Evolutionary conservation across 371 early-diverging fungal species (phyloP), one percentile per base, ranked within the genome.

Genomic region (Circinella umbellata): DNA sequence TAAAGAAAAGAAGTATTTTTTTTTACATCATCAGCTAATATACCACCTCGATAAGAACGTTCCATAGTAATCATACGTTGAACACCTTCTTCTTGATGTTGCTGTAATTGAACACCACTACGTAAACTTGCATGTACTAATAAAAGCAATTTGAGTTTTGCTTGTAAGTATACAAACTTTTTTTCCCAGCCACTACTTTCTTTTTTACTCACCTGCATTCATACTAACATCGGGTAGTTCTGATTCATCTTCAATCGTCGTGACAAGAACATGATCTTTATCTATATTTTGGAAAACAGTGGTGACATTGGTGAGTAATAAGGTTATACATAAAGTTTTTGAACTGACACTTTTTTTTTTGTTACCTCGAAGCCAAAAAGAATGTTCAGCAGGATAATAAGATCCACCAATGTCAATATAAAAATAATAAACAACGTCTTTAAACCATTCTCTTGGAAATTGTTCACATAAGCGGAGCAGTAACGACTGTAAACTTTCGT

Each of bases 21-120:
- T 13, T 61, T 65, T 76, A 76, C 81, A 67, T 82, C 82, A 51
- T 82, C 82, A 27, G 82, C 82, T 10, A 82, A 60, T 48, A 82
- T 78, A 34, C 82, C 82, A 6, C 82, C 82, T n/a, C 80, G 69
- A 35, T 75, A 66, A 0, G 73, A 51, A 35, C 60, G 71, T 68
- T 82, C 82, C 77, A 82, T 74, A 20, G 47, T 17, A 38, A 80
- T 74, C 82, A 82, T 80, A 15, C 64, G 66, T 36, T 77, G 63
- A 14, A 79, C 64, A 46, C 82, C 82, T 68, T 80, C 82, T 66
- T 75, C 72, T 69, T 82, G 82, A 54, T 82, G 80, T 14, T 72
- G 73, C 51, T 70, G 69, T 35, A 82, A 61, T 42, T 65, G 27
- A 4, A 82, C 66, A 4, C 76, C 61, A 14, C 65, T 39, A 49